Conservation (phyloP, 2,329 filamentous ascomycete species). For the Colletotrichum karsti region DNA sequence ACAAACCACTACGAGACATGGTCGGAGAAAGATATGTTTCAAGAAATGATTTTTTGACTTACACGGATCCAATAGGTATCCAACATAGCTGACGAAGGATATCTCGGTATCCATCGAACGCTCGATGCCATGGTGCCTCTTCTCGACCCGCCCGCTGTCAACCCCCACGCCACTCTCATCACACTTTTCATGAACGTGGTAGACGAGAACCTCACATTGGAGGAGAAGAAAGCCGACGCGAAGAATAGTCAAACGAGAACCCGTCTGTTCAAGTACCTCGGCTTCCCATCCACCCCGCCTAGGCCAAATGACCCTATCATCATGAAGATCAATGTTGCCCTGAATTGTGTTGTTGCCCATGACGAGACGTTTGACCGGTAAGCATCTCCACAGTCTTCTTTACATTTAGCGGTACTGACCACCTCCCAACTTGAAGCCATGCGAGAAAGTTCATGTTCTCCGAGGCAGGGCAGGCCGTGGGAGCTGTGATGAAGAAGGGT, state of each 20-base stretch:
- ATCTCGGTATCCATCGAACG: conserved; percentile 36
- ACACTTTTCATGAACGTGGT: conserved; percentile 50
- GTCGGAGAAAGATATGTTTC: too few species aligned
- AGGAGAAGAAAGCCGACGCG: neutral
- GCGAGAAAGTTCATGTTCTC: conserved; percentile 13
- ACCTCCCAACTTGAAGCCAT: conserved; percentile 19
- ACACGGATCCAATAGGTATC: conserved; percentile 37
- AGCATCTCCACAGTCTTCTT: too few species aligned
- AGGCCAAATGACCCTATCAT: neutral
- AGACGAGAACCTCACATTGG: conserved; percentile 21
- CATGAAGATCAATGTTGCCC: conserved; percentile 1
- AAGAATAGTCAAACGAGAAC: neutral
- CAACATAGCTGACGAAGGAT: conserved; percentile 46
- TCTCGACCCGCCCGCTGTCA: conserved; percentile 39
- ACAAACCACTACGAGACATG: neutral
- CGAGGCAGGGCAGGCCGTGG: neutral
- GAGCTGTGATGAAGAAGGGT: conserved; percentile 34
- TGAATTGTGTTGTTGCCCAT: neutral
- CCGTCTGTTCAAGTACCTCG: neutral
- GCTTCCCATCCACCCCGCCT: too few species aligned
- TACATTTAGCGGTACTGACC: conserved; percentile 20
- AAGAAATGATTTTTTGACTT: too few species aligned
- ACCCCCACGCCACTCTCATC: conserved; percentile 49
- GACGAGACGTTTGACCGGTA: conserved; percentile 23
- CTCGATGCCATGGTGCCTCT: conserved; percentile 39